Evolutionary conservation across 164 flowering plant genomes (phyloP), one percentile per base, ranked within the genome.

Genomic region (Liquidambar formosana): DNA sequence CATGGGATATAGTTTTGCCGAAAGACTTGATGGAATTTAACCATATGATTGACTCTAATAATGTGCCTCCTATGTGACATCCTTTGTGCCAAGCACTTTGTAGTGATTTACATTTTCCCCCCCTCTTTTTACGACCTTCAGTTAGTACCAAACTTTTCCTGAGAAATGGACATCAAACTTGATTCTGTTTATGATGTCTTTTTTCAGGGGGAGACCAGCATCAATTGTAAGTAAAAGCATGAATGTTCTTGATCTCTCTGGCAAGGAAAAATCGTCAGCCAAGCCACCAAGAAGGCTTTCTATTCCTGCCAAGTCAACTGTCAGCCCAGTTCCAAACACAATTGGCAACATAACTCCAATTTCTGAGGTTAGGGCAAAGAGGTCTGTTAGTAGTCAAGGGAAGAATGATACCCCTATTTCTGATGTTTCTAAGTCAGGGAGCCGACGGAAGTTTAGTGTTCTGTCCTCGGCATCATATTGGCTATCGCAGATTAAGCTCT

Each of bases 241-340:
- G 57, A 75, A 83, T 64, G 89, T 89, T 65, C 89, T 92, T 56
- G 88, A 91, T 66, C 75, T 88, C 18, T 86, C 97, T 23, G 88
- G 80, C 25, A 95, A 92, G 76, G 94, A 89, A 2, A 91, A 82
- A 66, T 61, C 88, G 65, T 88, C 93, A 1, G 78, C 82, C 6
- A 93, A 86, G 80, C 97, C 96, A 25, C 89, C 98, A 0, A 80
- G 97, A 75, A 84, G 99, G 81, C 88, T 91, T 25, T 95, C 99
- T 2, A 81, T 82, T 76, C 96, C 93, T 44, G 43, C 84, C 25
- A 95, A 90, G 78, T 73, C 92, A 0, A n/a, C 71, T 73, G 68
- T 19, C 18, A 83, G 76, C 67, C 82, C 96, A 8, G 66, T 64
- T 60, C 74, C 83, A 38, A 90, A 77, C 65, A 16, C 76, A n/a